Conservation (phyloP, 352 stramenopile species). For the Globisporangium canariense region DNA sequence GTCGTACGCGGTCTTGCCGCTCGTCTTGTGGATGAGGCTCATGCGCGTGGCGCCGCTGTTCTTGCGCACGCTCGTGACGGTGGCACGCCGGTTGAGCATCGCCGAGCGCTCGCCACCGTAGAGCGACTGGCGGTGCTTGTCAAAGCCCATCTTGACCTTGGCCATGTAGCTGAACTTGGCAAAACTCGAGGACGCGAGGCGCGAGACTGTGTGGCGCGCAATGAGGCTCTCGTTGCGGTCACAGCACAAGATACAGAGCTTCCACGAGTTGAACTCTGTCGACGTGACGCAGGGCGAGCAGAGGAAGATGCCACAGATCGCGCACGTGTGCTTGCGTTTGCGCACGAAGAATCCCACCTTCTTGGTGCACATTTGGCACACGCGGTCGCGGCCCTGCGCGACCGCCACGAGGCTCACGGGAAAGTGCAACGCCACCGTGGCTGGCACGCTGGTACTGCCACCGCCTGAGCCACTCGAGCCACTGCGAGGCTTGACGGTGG, state of each 20-base stretch:
- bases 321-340: slow-evolving; percentile 63
- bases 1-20: slow-evolving; percentile 20
- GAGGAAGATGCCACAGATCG: slow-evolving; percentile 59
- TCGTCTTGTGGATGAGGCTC: slow-evolving; percentile 18
- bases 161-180: slow-evolving; percentile 22
- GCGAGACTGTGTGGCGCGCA: slow-evolving; percentile 48
- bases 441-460: slow-evolving; percentile 18
- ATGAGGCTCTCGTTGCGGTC: slow-evolving; percentile 60
- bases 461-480: slow-evolving; percentile 4
- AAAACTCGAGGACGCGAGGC: slow-evolving; percentile 34
- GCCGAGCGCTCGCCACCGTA: slow-evolving; percentile 17
- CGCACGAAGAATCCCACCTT: slow-evolving; percentile 52
- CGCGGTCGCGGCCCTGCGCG: slow-evolving; percentile 38
- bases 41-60: slow-evolving; percentile 17
- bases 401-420: slow-evolving; percentile 24
- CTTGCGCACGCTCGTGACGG: slow-evolving; percentile 14
- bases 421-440: slow-evolving; percentile 22
- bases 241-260: slow-evolving; percentile 59
- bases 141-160: slow-evolving; percentile 22
- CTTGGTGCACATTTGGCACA: slow-evolving; percentile 66
- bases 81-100: slow-evolving; percentile 20
- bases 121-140: slow-evolving; percentile 19
- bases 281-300: slow-evolving; percentile 54
- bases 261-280: slow-evolving; percentile 64
- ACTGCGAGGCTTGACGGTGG: neutral